phyloP scores from a whole-genome alignment of 2,329 filamentous ascomycete species.

The Monilinia polystroma region DNA sequence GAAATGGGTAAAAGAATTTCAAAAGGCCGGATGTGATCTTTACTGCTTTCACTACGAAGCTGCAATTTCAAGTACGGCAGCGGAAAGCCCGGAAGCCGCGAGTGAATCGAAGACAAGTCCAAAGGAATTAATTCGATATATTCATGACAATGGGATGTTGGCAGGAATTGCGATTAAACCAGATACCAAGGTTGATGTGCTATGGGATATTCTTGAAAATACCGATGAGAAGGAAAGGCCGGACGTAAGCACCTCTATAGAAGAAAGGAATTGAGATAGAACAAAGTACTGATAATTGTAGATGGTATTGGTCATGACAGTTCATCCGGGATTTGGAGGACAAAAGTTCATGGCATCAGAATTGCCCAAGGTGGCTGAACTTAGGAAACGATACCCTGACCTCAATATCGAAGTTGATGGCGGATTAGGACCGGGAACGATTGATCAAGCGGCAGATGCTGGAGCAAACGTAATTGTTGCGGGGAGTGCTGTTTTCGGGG shows the following conservation, averaged over 20 bases:
- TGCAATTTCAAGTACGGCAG: slow-evolving; percentile 77
- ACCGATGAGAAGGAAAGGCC: slow-evolving; percentile 72
- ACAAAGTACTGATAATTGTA: slow-evolving; percentile 42
- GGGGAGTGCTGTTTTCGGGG: slow-evolving; percentile 92
- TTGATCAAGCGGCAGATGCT: slow-evolving; percentile 90
- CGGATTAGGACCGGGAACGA: slow-evolving; percentile 81
- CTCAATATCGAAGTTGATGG: slow-evolving; percentile 98
- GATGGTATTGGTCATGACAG: slow-evolving; percentile 99
- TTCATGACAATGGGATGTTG: slow-evolving; percentile 83
- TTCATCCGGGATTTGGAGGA: slow-evolving; percentile 94
- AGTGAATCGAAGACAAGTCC: slow-evolving; percentile 75
- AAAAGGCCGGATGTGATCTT: slow-evolving; percentile 91
- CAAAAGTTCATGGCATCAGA: slow-evolving; percentile 98
- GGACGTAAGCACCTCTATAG: slow-evolving; percentile 66
- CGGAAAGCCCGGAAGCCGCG: slow-evolving; percentile 70
- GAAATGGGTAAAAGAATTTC: slow-evolving; percentile 96
- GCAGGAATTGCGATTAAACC: slow-evolving; percentile 97
- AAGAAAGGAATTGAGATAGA: not conserved
- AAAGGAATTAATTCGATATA: slow-evolving; percentile 81
- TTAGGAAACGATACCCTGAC: slow-evolving; percentile 82
- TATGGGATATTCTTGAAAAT: slow-evolving; percentile 85
- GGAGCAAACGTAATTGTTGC: slow-evolving; percentile 98
- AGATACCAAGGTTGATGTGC: slow-evolving; percentile 81
- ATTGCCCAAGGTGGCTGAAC: slow-evolving; percentile 85
- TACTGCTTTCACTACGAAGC: slow-evolving; percentile 99